Evolutionary conservation across 768 basidiomycete genomes (phyloP), one percentile per base, ranked within the genome.

Genomic region (Coprinopsis strossmayeri): DNA sequence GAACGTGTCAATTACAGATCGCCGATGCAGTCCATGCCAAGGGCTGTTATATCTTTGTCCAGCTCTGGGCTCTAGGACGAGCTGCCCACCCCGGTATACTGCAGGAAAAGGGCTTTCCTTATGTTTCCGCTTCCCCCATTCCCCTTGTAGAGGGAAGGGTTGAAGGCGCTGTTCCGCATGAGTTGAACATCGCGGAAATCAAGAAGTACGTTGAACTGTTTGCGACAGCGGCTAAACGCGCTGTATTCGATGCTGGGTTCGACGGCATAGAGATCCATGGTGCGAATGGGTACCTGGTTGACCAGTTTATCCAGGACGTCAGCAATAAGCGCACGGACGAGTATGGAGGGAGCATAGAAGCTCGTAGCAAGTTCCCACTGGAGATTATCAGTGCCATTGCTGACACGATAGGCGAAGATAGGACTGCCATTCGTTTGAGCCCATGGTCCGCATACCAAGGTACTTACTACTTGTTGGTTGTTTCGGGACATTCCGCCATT

Each of bases 291-390:
- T 72, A 65, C 12, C 69, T 65, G 59, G 73, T 84, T 21, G 80
- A 67, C 59, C 48, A 86, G 58, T 85, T 87, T 68, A 50, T 81
- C 10, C 79, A 83, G 56, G 67, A 74, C 27, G 59, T 68, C 15
- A 68, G 67, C 30, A 86, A 73, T 23, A 82, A 84, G 58, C 69
- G 81, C 1, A 79, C 80, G 70, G 81, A 81, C 1, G 64, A 72
- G 39, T 90, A 83, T 60, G 87, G 87, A 0, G 87, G 87, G 1
- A 74, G 72, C 38, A 63, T 86, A 23, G 77, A 82, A 59, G 77
- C 75, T 48, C 69, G 87, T 3, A 65, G 70, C 1, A 68, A 77
- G 23, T 87, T 89, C 59, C 56, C 62, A 0, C 63, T 82, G 4
- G 78, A 82, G 50, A 65, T 84, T 32, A 58, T 79, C 7, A 69